Evolutionary conservation across 179 eudicot species (phyloP).

Genomic region (Pouteria campechiana): DNA sequence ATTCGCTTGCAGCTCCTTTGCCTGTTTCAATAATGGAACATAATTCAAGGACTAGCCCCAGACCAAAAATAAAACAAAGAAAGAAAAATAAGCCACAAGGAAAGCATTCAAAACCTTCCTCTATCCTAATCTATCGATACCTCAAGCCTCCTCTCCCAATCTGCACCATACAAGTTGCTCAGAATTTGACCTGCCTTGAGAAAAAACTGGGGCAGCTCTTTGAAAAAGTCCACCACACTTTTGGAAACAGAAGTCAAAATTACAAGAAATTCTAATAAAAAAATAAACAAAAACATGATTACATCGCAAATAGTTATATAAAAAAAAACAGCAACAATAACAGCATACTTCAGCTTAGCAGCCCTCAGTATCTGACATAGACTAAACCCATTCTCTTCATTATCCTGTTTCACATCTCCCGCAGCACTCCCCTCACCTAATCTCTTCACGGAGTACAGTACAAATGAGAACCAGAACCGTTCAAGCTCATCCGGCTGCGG

Average conservation of each 20-base stretch:
- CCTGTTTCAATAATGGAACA: constrained; percentile 28
- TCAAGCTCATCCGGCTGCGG: constrained; percentile 74
- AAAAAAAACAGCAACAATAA: background rate
- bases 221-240: constrained; percentile 80
- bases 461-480: constrained; percentile 74
- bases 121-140: constrained; percentile 15
- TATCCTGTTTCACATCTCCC: constrained; percentile 9
- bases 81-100: background rate
- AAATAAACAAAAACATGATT: no score
- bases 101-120: background rate
- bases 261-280: no score
- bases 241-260: background rate
- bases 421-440: constrained; percentile 19
- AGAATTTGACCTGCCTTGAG: constrained; percentile 60
- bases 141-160: constrained; percentile 92
- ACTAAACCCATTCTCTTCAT: constrained; percentile 24
- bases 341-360: constrained; percentile 62
- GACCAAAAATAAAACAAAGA: background rate
- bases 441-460: constrained; percentile 58
- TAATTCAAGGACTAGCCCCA: background rate
- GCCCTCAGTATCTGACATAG: constrained; percentile 67
- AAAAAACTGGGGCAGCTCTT: constrained; percentile 86
- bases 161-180: constrained; percentile 54
- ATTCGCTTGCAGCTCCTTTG: constrained; percentile 81
- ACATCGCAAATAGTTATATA: no score